These are phyloP conservation scores for Coniochaeta hoffmannii DNA, from an alignment of 2,329 filamentous ascomycete species.

Conservation along the genomic window DNA sequence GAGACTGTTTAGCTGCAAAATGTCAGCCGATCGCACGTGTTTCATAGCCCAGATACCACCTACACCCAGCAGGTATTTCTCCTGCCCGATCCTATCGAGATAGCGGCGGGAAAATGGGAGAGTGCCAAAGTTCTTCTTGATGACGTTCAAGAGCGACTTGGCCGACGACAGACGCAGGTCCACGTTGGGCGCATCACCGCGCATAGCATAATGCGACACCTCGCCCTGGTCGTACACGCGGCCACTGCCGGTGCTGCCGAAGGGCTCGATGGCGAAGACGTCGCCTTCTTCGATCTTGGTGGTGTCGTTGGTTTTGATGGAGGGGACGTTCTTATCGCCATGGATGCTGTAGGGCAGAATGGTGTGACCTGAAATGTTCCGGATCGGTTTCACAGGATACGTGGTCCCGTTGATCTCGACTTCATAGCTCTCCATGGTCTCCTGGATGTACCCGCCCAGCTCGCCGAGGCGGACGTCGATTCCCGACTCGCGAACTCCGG, in stretches of 20 bases:
- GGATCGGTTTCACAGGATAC: conserved; percentile 63
- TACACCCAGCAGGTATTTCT: conserved; percentile 68
- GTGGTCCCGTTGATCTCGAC: conserved; percentile 61
- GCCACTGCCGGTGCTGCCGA: conserved; percentile 72
- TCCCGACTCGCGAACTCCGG: conserved; percentile 68
- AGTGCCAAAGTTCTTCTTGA: conserved; percentile 73
- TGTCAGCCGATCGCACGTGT: conserved; percentile 17
- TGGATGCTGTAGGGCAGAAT: conserved; percentile 73
- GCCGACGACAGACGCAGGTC: conserved; percentile 59
- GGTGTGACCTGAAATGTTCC: conserved; percentile 68
- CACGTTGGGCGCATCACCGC: conserved; percentile 56
- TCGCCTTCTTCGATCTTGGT: conserved; percentile 85
- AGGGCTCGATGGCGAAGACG: conserved; percentile 76
- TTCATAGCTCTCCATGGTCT: conserved; percentile 73
- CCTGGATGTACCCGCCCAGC: conserved; percentile 64
- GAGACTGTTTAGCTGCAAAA: conserved; percentile 56
- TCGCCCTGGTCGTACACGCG: conserved; percentile 71
- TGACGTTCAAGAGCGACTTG: conserved; percentile 61
- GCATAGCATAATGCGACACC: conserved; percentile 65
- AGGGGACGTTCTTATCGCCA: conserved; percentile 72
- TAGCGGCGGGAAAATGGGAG: conserved; percentile 68
- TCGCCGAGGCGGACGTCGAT: conserved; percentile 73
- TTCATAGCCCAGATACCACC: conserved; percentile 16
- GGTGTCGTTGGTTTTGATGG: conserved; percentile 67
- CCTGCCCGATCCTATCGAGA: conserved; percentile 64